A percentile compares a stretch with the other conserved stretches of the same genome.
phyloP scores from a whole-genome alignment of 2,329 filamentous ascomycete genomes.

The Aspergillus vadensis region DNA sequence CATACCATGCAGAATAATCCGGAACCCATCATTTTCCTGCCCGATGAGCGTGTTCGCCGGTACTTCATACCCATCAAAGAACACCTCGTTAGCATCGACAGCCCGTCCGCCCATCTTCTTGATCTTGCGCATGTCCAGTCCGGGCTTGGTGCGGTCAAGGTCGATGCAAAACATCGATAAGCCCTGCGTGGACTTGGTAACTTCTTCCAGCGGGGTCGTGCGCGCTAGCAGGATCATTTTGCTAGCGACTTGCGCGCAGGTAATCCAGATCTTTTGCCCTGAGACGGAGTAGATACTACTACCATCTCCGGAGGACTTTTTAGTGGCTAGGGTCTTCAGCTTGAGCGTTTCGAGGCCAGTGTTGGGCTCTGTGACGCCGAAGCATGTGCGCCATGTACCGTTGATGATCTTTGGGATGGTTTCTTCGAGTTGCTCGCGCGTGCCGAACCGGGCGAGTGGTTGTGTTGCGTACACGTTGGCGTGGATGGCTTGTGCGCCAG shows the following conservation, averaged over 20 bases:
- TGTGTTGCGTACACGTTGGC: slow-evolving; percentile 65
- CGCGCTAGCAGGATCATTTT: slow-evolving; percentile 83
- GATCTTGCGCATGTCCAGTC: slow-evolving; percentile 69
- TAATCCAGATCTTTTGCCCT: slow-evolving; percentile 89
- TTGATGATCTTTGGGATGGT: slow-evolving; percentile 72
- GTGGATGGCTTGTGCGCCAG: slow-evolving; percentile 61
- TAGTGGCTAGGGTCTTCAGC: slow-evolving; percentile 65
- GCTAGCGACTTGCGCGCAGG: slow-evolving; percentile 76
- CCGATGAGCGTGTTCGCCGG: slow-evolving; percentile 68
- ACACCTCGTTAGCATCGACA: slow-evolving; percentile 83
- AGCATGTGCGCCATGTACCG: slow-evolving; percentile 72
- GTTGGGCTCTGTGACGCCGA: slow-evolving; percentile 83
- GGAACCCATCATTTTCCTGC: slow-evolving; percentile 74
- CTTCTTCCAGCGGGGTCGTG: slow-evolving; percentile 69
- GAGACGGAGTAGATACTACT: slow-evolving; percentile 61
- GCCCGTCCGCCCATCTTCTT: slow-evolving; percentile 84
- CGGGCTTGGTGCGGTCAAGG: slow-evolving; percentile 62
- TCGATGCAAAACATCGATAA: slow-evolving; percentile 81
- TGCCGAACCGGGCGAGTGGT: slow-evolving; percentile 71
- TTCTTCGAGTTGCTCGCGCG: slow-evolving; percentile 61
- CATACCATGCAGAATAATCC: slow-evolving; percentile 76
- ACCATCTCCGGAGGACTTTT: slow-evolving; percentile 51
- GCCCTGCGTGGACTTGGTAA: slow-evolving; percentile 70
- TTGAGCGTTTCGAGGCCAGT: slow-evolving; percentile 76
- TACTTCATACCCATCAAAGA: slow-evolving; percentile 77